Base-by-base conservation (phyloP, 257 asterid genomes). In the Ligustrum vulgare region DNA sequence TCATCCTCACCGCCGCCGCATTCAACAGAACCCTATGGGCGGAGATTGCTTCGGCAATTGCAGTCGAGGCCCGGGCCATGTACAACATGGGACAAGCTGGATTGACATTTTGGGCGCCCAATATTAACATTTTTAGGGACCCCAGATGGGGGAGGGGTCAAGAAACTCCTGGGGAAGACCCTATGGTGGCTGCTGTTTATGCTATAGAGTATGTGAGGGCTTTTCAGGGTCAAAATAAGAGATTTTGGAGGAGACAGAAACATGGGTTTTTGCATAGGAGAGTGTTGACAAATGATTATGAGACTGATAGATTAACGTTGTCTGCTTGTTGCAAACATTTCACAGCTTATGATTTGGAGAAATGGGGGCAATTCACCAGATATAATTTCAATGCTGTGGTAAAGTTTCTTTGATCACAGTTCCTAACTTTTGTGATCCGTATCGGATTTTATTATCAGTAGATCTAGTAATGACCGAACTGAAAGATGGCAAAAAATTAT, bases 101-200 rank as follows among this genome's bases (percentile, higher is more conserved):
- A 67, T 70, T 94, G 85, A 94, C 98, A 5, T 94, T 81, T 76
- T 94, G 96, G 96, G 98, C 98, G 12, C 98, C 98, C 56, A 92
- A 92, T 82, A 85, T 94, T 62, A 94, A 94, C 70, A 71, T 94
- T 23, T 94, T 94, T 75, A 86, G 93, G 80, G 98, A 94, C 35
- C 98, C 98, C 22, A 90, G 98, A 77, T 94, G 98, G 98, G 98
- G 98, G 58, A 88, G 98, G 69, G 98, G 98, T 16, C 96, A 89
- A 83, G 98, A 94, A 86, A 94, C 98, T 3, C 95, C 97, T 2
- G 98, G 98, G 81, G 98, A 94, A 87, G 98, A 94, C 75, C 98
- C 98, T 3, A 78, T 89, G 92, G 85, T 91, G 45, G 79, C 81
- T 8, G 86, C 97, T 51, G 90, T 88, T 64, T 94, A 79, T 72